These are phyloP conservation scores for Wakefieldia striispora DNA, from an alignment of 768 basidiomycete genomes.

Conservation along the genomic window DNA sequence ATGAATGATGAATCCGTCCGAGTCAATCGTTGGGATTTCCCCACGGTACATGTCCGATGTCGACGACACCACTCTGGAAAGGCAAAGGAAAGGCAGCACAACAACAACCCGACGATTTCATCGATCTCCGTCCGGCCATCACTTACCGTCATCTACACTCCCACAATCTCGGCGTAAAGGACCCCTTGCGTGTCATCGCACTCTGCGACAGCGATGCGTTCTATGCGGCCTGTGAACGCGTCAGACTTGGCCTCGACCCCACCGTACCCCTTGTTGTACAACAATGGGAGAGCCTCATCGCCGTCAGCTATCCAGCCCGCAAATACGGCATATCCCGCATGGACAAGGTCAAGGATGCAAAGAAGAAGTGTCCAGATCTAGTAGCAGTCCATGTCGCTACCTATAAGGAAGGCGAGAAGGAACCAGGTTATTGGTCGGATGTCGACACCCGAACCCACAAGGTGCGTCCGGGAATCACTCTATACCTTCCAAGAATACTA, in stretches of 20 bases:
- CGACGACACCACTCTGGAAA: conserved; percentile 38
- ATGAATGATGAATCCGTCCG: too few species aligned
- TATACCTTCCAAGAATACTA: not conserved
- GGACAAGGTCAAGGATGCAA: conserved; percentile 78
- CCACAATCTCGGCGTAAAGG: conserved; percentile 62
- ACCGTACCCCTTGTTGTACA: conserved; percentile 74
- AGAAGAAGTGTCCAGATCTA: conserved; percentile 82
- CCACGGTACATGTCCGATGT: not conserved
- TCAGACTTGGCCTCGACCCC: conserved; percentile 65
- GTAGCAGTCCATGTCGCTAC: conserved; percentile 92
- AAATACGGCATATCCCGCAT: conserved; percentile 92
- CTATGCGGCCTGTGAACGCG: conserved; percentile 82
- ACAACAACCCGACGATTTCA: conserved; percentile 46
- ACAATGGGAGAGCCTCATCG: conserved; percentile 89
- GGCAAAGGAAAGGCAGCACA: conserved; percentile 51
- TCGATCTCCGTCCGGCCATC: conserved; percentile 50
- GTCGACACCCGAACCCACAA: conserved; percentile 91
- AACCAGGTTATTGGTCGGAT: conserved; percentile 91
- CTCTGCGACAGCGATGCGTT: conserved; percentile 91
- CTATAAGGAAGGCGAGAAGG: conserved; percentile 81
- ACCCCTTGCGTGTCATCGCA: conserved; percentile 81
- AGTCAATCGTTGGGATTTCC: not conserved
- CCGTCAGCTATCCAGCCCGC: conserved; percentile 94
- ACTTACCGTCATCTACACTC: conserved; percentile 80
- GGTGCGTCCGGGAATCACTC: conserved; percentile 39